Evolutionary conservation across 2,329 filamentous ascomycete genomes (phyloP), one percentile per base, ranked within the genome.

Genomic region (Fusarium anthophilum): DNA sequence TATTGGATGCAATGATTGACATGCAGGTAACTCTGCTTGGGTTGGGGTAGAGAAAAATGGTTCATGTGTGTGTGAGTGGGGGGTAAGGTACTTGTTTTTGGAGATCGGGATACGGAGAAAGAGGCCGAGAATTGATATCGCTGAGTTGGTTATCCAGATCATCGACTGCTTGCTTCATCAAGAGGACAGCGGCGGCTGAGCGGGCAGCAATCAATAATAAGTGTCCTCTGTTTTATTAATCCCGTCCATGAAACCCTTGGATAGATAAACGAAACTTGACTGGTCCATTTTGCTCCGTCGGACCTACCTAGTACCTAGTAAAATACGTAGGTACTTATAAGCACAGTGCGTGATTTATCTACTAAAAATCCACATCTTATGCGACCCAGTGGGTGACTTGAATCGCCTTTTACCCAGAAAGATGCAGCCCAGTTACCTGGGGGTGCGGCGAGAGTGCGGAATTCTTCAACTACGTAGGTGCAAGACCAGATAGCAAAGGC

Each of bases 291-390:
- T 54, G 48, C 56, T 72, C 55, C 48, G 32, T 50, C 43, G 44
- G 56, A 38, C 47, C 61, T 48, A 35, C 14, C 14, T 35, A 26
- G 26, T 26, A 35, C 32, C 32, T 35, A 37, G 57, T 47, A 50
- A 39, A 37, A 43, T 69, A 54, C 56, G 54, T 70, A 54, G 51
- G 54, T 70, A 51, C 38, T 54, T 70, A 44, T 53, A 44, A 60
- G 60, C 66, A 75, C 73, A 75, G 73, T 75, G 73, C 66, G 73
- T 61, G 47, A 58, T 65, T 62, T 73, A 65, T 28, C 26, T 37
- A 50, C 63, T 63, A 48, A 53, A 47, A 73, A 53, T 55, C 71
- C 71, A 74, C 71, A 55, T 64, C 32, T 69, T 74, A 73, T 74
- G 71, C 71, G 71, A 64, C 67, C 71, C 68, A 74, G 71, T 65